Conservation (phyloP, 2,329 filamentous ascomycete genomes). For the Sporothrix phasma region DNA sequence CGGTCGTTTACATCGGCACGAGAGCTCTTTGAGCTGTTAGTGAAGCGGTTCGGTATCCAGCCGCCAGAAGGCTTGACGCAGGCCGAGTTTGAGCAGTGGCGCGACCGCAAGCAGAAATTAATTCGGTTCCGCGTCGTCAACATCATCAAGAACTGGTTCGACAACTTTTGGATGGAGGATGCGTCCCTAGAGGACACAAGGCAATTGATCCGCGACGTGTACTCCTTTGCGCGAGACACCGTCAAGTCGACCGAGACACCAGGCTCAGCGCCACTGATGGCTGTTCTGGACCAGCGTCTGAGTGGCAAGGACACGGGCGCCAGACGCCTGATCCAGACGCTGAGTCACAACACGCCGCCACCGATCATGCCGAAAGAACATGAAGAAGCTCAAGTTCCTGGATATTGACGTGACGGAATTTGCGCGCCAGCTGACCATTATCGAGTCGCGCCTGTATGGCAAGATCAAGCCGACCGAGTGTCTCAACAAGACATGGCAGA, state of each 20-base stretch:
- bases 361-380: slow-evolving; percentile 96
- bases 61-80: slow-evolving; percentile 71
- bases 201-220: slow-evolving; percentile 77
- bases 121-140: slow-evolving; percentile 96
- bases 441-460: slow-evolving; percentile 86
- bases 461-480: slow-evolving; percentile 96
- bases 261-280: slow-evolving; percentile 73
- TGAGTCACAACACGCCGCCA: slow-evolving; percentile 70
- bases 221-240: slow-evolving; percentile 81
- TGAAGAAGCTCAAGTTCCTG: slow-evolving; percentile 98
- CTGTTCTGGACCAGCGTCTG: slow-evolving; percentile 78
- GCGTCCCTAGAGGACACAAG: slow-evolving; percentile 66
- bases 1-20: slow-evolving; percentile 84
- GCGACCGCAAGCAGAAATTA: slow-evolving; percentile 88
- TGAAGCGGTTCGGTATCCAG: slow-evolving; percentile 85
- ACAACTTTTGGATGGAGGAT: slow-evolving; percentile 98
- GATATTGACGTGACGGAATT: slow-evolving; percentile 96
- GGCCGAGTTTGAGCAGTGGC: slow-evolving; percentile 75
- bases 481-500: slow-evolving; percentile 98
- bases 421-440: slow-evolving; percentile 93
- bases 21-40: slow-evolving; percentile 86
- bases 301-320: slow-evolving; percentile 78
- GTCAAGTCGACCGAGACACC: slow-evolving; percentile 91
- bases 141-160: slow-evolving; percentile 96
- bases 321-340: slow-evolving; percentile 76